These are phyloP conservation scores for Hemileccinum rubropunctum DNA, from an alignment of 768 basidiomycete genomes.

Conservation along the genomic window DNA sequence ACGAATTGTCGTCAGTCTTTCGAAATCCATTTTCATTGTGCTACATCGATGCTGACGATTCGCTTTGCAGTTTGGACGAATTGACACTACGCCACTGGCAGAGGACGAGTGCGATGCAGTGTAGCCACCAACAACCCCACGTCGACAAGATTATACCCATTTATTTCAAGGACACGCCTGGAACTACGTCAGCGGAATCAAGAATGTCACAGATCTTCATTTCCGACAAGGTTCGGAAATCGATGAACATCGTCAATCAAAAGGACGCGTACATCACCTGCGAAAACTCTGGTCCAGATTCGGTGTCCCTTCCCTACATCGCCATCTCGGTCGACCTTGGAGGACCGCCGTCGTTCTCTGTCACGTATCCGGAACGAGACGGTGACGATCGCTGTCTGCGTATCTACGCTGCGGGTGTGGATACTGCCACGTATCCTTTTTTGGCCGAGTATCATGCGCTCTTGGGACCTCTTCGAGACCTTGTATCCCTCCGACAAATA, in stretches of 20 bases:
- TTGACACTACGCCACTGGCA: slow-evolving; percentile 12
- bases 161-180: slow-evolving; percentile 1
- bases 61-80: background rate
- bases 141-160: slow-evolving; percentile 16
- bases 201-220: slow-evolving; percentile 17
- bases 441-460: background rate
- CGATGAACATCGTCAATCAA: background rate
- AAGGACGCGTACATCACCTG: background rate
- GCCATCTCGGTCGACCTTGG: slow-evolving; percentile 12
- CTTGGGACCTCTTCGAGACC: background rate
- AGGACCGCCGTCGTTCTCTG: background rate
- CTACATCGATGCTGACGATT: background rate
- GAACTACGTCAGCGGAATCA: background rate
- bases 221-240: slow-evolving; percentile 9
- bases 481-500: background rate
- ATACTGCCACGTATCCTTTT: slow-evolving; percentile 4
- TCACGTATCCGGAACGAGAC: background rate
- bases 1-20: background rate
- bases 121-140: slow-evolving; percentile 7
- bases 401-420: slow-evolving; percentile 1
- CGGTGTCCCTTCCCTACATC: background rate
- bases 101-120: slow-evolving; percentile 17
- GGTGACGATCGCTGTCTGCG: slow-evolving; percentile 5
- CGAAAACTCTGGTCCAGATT: background rate
- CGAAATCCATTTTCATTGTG: too few species aligned